Evolutionary conservation across 768 basidiomycete species (phyloP).

Genomic region (Boletus rubropictus): DNA sequence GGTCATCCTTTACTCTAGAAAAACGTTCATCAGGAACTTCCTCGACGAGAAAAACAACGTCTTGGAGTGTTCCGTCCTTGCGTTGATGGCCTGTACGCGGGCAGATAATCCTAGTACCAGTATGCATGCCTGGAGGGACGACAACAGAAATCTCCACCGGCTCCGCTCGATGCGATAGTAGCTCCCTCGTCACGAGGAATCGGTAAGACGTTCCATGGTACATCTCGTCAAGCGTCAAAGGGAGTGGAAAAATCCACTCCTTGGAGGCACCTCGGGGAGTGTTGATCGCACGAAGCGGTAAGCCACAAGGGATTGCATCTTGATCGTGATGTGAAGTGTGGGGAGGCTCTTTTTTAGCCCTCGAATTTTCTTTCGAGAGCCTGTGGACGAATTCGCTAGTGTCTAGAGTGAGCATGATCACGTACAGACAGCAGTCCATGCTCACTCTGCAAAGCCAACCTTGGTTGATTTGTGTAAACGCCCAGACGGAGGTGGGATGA

Average conservation of each 20-base stretch:
- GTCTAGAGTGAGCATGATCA: conserved; percentile 6
- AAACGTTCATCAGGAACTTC: conserved; percentile 55
- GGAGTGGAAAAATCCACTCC: conserved; percentile 66
- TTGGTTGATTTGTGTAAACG: conserved; percentile 19
- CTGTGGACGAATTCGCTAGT: conserved; percentile 29
- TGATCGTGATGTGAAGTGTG: conserved; percentile 7
- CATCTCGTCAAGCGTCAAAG: conserved; percentile 57
- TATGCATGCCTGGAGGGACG: conserved; percentile 56
- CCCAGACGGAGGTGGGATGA: conserved; percentile 27
- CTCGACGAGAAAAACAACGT: conserved; percentile 62
- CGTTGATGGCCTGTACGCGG: conserved; percentile 64
- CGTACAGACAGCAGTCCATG: not conserved
- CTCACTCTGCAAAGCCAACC: conserved; percentile 28
- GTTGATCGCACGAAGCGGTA: conserved; percentile 38
- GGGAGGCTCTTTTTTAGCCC: conserved; percentile 2
- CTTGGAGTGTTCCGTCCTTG: conserved; percentile 50
- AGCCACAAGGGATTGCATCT: conserved; percentile 25
- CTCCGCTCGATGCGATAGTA: conserved; percentile 45
- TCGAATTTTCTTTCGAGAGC: conserved; percentile 18
- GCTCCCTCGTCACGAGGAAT: conserved; percentile 55
- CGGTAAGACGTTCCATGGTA: conserved; percentile 49
- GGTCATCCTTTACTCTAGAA: conserved; percentile 49
- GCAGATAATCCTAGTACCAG: conserved; percentile 55
- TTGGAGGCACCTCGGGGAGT: conserved; percentile 38
- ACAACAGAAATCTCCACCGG: conserved; percentile 55